Percentiles rank a stretch among this genome's conserved stretches.
Evolutionary conservation across 2,329 filamentous ascomycete genomes (phyloP).

Genomic region (Sporothrix variecibatus): DNA sequence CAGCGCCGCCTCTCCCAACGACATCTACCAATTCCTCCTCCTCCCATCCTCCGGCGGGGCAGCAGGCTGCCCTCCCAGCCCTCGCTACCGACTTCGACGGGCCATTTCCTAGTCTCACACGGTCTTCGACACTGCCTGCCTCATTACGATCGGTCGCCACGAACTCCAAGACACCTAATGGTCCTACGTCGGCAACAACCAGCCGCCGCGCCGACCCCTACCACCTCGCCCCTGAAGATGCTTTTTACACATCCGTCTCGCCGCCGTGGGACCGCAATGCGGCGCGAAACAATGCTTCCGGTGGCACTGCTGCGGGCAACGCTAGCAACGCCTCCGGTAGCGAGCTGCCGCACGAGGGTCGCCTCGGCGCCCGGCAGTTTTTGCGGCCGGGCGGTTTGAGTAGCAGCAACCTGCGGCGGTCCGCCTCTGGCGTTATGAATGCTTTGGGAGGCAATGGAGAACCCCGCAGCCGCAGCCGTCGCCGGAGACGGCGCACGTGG

Average conservation of each 20-base stretch:
- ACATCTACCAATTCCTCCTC: neutral
- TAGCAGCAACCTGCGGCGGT: conserved; percentile 34
- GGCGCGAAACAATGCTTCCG: neutral
- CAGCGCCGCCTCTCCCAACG: neutral
- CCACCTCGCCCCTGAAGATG: conserved; percentile 81
- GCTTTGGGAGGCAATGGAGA: conserved; percentile 48
- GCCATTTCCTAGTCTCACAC: conserved; percentile 39
- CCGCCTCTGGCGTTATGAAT: conserved; percentile 33
- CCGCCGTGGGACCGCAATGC: conserved; percentile 55
- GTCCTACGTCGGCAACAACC: conserved; percentile 30
- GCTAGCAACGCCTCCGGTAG: conserved; percentile 8
- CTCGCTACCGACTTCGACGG: conserved; percentile 33
- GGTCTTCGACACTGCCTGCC: conserved; percentile 45
- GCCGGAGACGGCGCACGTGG: conserved; percentile 72
- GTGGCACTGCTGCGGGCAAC: neutral
- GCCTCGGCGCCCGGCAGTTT: conserved; percentile 3
- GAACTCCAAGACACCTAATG: neutral
- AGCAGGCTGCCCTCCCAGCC: conserved; percentile 1
- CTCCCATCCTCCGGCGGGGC: neutral
- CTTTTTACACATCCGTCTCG: conserved; percentile 62
- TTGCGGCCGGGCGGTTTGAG: conserved; percentile 24
- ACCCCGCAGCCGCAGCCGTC: conserved; percentile 61
- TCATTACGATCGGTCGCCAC: conserved; percentile 31
- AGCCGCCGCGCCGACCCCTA: conserved; percentile 57
- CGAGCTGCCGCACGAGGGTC: conserved; percentile 18